Base-by-base conservation (phyloP, 179 eudicot species). In the Vitellaria paradoxa region DNA sequence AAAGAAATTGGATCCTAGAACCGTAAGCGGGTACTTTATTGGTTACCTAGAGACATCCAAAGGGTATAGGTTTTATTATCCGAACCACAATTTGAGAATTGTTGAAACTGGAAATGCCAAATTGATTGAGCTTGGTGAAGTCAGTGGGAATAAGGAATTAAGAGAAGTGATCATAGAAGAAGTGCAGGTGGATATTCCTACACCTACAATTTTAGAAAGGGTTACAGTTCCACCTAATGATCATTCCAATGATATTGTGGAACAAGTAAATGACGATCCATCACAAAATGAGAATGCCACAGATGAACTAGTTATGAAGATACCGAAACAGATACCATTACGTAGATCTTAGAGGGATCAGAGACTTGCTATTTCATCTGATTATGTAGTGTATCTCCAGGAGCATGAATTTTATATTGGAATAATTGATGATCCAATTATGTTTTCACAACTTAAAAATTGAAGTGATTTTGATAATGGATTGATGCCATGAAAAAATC, bases 301-400 rank as follows among this genome's bases (percentile, higher is more conserved):
- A 20, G 69, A 55, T 76, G 56, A 24, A 21, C 66, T 20, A 17
- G 11, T 76, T 50, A 6, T 20, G 14, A 7, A 68, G 30, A 57
- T 70, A 59, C 46, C 45, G 45, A 0, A 46, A 61, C 4, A 42
- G 14, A 18, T n/a, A n/a, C 9, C 14, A 21, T 24, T 24, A 47
- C 15, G 30, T 18, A n/a, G 37, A 3, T 49, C 74, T 6, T 9
- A 20, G 5, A 70, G 9, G 37, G 47, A 47, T 47, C 14, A 5
- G 5, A 72, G 11, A 45, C 13, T 12, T 5, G 75, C 73, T 18
- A 47, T 69, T 9, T 14, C 17, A 7, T 7, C 15, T 53, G 62
- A 55, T 24, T 72, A 52, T 53, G 63, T 72, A 3, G 14, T 72
- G 40, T 55, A 53, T 26, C n/a, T 72, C 46, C 75, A 72, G 53